Percentiles rank a stretch among this genome's conserved stretches.
phyloP scores from a whole-genome alignment of 306 rosid species.

The Luffa acutangula region DNA sequence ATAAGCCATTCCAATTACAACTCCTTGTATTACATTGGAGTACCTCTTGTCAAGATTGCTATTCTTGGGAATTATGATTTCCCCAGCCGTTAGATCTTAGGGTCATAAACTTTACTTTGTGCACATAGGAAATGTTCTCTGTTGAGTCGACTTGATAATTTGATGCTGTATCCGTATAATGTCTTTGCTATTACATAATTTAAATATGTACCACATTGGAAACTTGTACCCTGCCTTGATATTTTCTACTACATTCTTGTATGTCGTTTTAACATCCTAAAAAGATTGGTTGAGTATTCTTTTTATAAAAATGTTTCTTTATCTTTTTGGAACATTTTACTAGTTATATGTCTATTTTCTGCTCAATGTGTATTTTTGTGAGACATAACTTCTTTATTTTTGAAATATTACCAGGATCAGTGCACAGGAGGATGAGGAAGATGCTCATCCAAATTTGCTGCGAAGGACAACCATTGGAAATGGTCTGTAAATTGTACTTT shows the following conservation, averaged over 20 bases:
- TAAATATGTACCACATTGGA: not conserved
- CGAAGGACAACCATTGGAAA: slow-evolving; percentile 96
- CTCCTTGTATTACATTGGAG: not conserved
- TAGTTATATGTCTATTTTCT: not conserved
- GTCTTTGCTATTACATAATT: not conserved
- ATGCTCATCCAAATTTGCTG: slow-evolving; percentile 49
- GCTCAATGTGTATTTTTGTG: not conserved
- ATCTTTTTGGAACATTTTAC: not conserved
- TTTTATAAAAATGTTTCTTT: not conserved
- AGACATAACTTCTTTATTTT: not conserved
- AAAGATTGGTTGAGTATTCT: not conserved
- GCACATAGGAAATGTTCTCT: not conserved
- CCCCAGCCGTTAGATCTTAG: not conserved
- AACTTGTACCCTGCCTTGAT: not conserved
- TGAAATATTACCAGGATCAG: slow-evolving; percentile 50
- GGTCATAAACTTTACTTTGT: not conserved
- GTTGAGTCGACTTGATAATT: not conserved
- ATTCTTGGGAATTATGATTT: not conserved
- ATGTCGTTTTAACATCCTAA: not conserved
- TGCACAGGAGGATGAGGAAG: slow-evolving; percentile 96
- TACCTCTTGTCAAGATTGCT: not conserved
- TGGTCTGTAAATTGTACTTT: slow-evolving; percentile 35
- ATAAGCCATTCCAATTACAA: not conserved
- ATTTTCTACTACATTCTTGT: not conserved
- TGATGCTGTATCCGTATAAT: not conserved